Evolutionary conservation across 345 rosid species (phyloP).

Genomic region (Cardamine occulta): DNA sequence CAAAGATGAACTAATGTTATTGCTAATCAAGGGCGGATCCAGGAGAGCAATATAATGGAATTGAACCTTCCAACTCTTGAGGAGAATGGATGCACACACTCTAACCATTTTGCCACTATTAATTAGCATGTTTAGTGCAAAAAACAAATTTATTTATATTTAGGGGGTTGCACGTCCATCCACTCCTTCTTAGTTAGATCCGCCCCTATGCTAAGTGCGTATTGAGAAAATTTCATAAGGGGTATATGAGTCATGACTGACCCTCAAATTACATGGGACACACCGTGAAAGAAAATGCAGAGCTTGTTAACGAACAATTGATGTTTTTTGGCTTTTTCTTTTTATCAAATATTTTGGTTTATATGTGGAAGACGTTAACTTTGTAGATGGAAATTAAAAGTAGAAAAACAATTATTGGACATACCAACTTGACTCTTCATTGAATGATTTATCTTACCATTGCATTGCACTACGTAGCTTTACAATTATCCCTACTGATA

Average conservation of each 20-base stretch:
- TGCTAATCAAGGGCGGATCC: no score
- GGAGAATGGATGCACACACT: no score
- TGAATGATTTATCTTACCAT: background rate
- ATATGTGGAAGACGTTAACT: no score
- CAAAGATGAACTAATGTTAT: no score
- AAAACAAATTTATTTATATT: no score
- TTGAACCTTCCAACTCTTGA: no score
- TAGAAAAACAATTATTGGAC: background rate
- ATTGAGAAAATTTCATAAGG: background rate
- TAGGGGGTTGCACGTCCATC: no score
- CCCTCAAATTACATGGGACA: background rate
- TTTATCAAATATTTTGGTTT: background rate
- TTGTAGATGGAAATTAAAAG: background rate
- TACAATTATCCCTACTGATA: background rate
- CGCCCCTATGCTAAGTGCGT: no score
- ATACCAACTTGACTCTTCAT: background rate
- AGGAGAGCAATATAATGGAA: no score
- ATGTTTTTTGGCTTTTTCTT: background rate
- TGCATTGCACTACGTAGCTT: background rate
- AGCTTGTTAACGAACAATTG: background rate
- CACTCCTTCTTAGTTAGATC: no score
- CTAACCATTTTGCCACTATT: no score
- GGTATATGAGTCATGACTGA: background rate
- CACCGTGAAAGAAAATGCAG: background rate
- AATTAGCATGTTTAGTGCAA: no score